Percentiles rank a stretch among this genome's conserved stretches.
These are phyloP conservation scores for Saccharomyces pastorianus DNA, from an alignment of 1,139 yeast species.

Conservation along the genomic window DNA sequence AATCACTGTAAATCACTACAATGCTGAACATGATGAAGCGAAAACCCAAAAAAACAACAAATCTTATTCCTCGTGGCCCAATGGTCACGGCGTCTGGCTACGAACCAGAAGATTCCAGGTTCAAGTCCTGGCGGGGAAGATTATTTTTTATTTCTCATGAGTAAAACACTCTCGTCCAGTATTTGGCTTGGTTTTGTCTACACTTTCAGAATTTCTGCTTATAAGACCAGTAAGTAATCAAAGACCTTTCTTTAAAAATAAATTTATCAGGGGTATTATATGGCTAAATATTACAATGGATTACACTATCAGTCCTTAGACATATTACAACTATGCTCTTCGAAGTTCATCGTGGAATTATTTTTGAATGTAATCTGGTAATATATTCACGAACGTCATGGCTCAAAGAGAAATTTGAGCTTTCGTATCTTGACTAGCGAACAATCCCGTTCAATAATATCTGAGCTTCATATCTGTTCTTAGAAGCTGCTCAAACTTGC, in stretches of 20 bases:
- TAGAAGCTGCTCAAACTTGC: no score
- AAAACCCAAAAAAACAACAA: not conserved
- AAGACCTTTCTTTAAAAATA: no score
- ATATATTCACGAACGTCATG: not conserved
- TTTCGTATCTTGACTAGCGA: not conserved
- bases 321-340: not conserved
- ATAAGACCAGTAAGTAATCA: no score
- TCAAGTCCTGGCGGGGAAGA: slow-evolving; percentile 95
- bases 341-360: no score
- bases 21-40: no score
- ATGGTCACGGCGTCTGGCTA: slow-evolving; percentile 92
- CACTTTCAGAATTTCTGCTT: no score
- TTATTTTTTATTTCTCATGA: slow-evolving; percentile 22
- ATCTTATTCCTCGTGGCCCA: slow-evolving; percentile 73
- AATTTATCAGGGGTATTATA: no score
- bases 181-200: no score
- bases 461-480: no score
- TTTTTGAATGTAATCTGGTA: not conserved
- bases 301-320: not conserved
- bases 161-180: no score
- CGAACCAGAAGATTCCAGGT: slow-evolving; percentile 93
- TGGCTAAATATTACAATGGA: not conserved
- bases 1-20: no score
- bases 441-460: no score
- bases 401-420: not conserved